Conservation (phyloP, 352 stramenopile species). For the Phytophthora pistaciae region DNA sequence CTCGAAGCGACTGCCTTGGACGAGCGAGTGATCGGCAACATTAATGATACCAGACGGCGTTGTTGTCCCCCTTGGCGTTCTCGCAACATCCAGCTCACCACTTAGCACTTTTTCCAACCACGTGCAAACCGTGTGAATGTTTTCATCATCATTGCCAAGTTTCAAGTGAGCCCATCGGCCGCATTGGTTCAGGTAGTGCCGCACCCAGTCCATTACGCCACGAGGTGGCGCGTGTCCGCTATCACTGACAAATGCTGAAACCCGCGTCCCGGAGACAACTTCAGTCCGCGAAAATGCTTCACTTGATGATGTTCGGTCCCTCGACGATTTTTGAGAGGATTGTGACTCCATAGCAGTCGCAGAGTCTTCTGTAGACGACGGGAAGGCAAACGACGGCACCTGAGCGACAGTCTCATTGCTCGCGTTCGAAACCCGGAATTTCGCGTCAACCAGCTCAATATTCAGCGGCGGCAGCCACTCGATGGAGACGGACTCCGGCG, state of each 20-base stretch:
- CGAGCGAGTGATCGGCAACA: slow-evolving; percentile 29
- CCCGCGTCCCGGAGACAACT: slow-evolving; percentile 15
- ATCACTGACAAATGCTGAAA: slow-evolving; percentile 28
- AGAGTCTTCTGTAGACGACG: slow-evolving; percentile 9
- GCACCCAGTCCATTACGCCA: slow-evolving; percentile 38
- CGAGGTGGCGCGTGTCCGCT: background rate
- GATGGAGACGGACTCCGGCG: slow-evolving; percentile 16
- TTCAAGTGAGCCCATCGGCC: slow-evolving; percentile 58
- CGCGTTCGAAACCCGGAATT: slow-evolving; percentile 42
- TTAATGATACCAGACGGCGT: slow-evolving; percentile 18
- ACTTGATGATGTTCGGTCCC: background rate
- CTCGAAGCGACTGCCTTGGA: slow-evolving; percentile 33
- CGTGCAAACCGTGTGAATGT: slow-evolving; percentile 54
- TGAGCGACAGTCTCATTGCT: slow-evolving; percentile 15
- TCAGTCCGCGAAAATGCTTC: background rate
- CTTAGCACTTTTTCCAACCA: slow-evolving; percentile 70
- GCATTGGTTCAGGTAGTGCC: slow-evolving; percentile 66
- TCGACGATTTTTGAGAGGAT: slow-evolving; percentile 11
- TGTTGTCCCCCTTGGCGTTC: slow-evolving; percentile 4
- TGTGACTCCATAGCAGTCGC: background rate
- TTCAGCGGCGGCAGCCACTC: slow-evolving; percentile 38
- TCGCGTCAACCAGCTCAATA: slow-evolving; percentile 36
- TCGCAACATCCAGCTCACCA: slow-evolving; percentile 36
- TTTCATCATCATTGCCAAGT: slow-evolving; percentile 41
- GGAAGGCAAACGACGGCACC: slow-evolving; percentile 30